Percentiles rank a stretch among this genome's conserved stretches.
Conservation (phyloP, 2,329 filamentous ascomycete genomes). For the Byssoonygena ceratinophila region DNA sequence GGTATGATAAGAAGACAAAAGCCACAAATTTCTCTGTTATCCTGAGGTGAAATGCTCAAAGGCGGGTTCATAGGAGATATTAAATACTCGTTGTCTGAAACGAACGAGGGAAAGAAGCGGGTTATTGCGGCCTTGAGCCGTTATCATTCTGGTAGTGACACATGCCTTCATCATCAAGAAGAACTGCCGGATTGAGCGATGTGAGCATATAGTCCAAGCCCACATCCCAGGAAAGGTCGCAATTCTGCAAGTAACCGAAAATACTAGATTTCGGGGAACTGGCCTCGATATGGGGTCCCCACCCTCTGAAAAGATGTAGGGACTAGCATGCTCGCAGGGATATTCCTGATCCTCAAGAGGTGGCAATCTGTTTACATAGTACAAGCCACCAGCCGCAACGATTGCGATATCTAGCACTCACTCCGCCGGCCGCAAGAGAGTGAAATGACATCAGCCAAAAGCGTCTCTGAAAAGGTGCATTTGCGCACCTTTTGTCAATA, state of each 20-base stretch:
- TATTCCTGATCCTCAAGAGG: not conserved
- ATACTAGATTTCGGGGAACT: constrained; percentile 2
- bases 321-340: not conserved
- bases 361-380: no score
- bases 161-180: not conserved
- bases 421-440: not conserved
- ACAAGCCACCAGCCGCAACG: not conserved
- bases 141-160: not conserved
- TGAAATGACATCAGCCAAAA: not conserved
- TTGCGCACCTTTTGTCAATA: not conserved
- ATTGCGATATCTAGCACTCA: no score
- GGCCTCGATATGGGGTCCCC: not conserved
- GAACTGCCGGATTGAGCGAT: not conserved
- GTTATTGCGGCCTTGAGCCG: constrained; percentile 4
- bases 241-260: constrained; percentile 9
- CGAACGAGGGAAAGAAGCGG: not conserved
- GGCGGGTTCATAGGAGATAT: not conserved
- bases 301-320: not conserved
- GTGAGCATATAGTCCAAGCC: not conserved
- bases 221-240: constrained; percentile 9
- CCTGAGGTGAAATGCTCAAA: not conserved
- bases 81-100: constrained; percentile 4
- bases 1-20: not conserved
- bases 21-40: not conserved
- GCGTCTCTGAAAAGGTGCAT: not conserved